Conservation (phyloP, 257 asterid species). For the Dorcoceras hygrometricum region DNA sequence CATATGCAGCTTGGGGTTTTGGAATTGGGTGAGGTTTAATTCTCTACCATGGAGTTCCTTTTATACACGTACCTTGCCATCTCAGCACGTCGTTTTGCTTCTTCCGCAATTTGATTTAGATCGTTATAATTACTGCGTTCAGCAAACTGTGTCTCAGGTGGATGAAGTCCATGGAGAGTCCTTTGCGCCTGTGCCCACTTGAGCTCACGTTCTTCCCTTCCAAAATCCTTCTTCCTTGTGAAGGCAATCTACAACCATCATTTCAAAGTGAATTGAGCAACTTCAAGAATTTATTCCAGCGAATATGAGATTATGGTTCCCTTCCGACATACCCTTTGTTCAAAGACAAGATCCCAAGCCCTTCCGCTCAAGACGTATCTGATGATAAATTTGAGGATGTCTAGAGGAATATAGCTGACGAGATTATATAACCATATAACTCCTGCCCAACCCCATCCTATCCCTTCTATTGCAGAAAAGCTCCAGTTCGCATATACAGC, state of each 20-base stretch:
- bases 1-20: too few relatives aligned
- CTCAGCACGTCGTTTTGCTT: conserved; percentile 25
- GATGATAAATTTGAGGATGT: conserved; percentile 24
- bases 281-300: not conserved
- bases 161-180: conserved; percentile 28
- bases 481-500: conserved; percentile 27
- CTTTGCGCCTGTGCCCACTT: conserved; percentile 31
- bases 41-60: not conserved
- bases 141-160: conserved; percentile 20
- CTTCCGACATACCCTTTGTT: conserved; percentile 19
- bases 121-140: conserved; percentile 18
- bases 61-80: conserved; percentile 14
- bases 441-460: conserved; percentile 35
- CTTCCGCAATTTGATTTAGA: conserved; percentile 17
- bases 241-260: conserved; percentile 21
- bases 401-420: conserved; percentile 24
- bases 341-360: conserved; percentile 27
- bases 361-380: conserved; percentile 27
- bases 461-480: conserved; percentile 27
- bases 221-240: conserved; percentile 30
- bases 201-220: conserved; percentile 27
- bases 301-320: not conserved
- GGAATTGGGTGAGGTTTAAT: too few relatives aligned
- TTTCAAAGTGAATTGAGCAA: conserved; percentile 1
- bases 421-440: conserved; percentile 29